Evolutionary conservation across 441 rosid species (phyloP), one percentile per base, ranked within the genome.

Genomic region (Euphorbia neoarborescens): DNA sequence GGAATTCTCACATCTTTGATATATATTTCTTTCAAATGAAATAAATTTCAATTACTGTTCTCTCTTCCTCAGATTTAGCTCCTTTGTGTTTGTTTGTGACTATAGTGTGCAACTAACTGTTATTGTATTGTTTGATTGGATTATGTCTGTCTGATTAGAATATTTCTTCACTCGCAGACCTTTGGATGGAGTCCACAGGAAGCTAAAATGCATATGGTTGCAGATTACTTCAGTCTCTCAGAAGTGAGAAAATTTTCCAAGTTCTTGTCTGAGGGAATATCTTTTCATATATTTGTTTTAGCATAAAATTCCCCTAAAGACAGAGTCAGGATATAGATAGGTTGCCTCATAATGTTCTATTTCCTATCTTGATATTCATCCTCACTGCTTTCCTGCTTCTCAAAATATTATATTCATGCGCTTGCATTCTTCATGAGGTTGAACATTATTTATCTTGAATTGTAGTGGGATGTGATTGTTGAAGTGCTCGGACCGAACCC

Each of bases 141-240:
- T 28, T 17, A n/a, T 62, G 35, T 25, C 20, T 15, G 0, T 66
- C 44, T 34, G 37, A 28, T 34, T 42, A 58, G 15, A 48, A 7
- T 65, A 13, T 76, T 76, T 64, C 66, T 72, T 75, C 62, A 63
- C 78, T 58, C 77, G 74, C 80, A 95, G 98, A 78, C 83, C 68
- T 94, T 89, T 87, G 97, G 93, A 51, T 92, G 99, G 99, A 83
- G 86, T 79, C 87, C 92, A 48, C 89, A 88, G 79, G 95, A 92
- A 85, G 98, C 97, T 78, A 89, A 87, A 79, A 69, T 90, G 85
- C 97, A 94, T 77, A 84, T 90, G 99, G 94, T 90, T 82, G 62
- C 85, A 53, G 91, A 90, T 84, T 88, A 87, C 84, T 95, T 95
- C 86, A 88, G 88, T 71, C 75, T 82, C 69, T 84, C 93, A 56